Conservation (phyloP, 108 stramenopile genomes). For the Aurantiochytrium sp. region DNA sequence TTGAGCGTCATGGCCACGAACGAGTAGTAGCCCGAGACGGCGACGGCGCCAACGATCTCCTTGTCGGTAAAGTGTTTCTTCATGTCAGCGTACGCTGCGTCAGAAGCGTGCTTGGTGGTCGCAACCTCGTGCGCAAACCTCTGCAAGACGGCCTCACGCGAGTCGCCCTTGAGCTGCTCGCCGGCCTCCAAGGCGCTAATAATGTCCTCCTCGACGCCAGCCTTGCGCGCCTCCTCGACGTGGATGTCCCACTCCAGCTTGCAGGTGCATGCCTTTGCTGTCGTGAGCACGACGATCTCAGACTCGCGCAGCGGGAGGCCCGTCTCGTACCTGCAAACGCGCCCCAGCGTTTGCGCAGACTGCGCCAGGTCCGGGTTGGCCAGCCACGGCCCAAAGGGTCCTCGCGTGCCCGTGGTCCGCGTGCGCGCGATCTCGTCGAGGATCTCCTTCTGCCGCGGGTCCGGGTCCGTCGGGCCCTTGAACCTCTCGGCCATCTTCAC, state of each 20-base stretch:
- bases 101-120: not conserved
- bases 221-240: not conserved
- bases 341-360: not conserved
- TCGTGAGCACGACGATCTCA: not conserved
- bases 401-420: not conserved
- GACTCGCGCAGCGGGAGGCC: not conserved
- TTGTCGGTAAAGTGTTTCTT: not conserved
- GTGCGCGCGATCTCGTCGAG: not conserved
- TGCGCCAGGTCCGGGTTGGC: not conserved
- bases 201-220: not conserved
- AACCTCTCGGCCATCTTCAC: not conserved
- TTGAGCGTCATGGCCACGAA: conserved; percentile 10
- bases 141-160: not conserved
- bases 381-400: not conserved
- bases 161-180: not conserved
- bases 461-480: not conserved
- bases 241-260: conserved; percentile 6
- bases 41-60: not conserved
- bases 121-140: not conserved
- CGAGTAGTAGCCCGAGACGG: not conserved
- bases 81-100: conserved; percentile 6
- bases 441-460: not conserved
- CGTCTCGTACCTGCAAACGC: not conserved
- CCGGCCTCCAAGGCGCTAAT: not conserved
- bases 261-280: not conserved